Conservation (phyloP, 2,329 filamentous ascomycete species). For the Phaeosphaeriaceae sp. region DNA sequence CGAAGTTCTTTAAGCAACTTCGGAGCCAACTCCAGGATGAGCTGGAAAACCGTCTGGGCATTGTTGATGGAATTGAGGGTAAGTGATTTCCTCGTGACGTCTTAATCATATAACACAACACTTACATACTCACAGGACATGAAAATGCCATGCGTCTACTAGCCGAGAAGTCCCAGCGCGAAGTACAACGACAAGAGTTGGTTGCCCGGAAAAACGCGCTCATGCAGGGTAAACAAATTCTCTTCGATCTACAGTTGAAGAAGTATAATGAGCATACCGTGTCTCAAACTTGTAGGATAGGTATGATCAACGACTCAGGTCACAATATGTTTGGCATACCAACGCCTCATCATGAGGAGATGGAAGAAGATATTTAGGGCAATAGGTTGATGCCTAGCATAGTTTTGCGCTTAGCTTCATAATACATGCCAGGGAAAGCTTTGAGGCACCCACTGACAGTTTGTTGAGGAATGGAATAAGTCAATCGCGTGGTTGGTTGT, state of each 20-base stretch:
- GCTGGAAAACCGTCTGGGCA: slow-evolving; percentile 28
- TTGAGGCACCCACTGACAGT: too few species aligned
- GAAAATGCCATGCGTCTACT: slow-evolving; percentile 19
- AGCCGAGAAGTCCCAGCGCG: slow-evolving; percentile 16
- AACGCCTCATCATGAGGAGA: slow-evolving; percentile 7
- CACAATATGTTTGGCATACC: slow-evolving; percentile 1
- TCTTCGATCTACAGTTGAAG: slow-evolving; percentile 20
- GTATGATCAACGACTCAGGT: not conserved
- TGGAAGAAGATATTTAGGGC: slow-evolving; percentile 7
- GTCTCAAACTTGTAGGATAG: not conserved
- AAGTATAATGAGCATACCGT: slow-evolving; percentile 16
- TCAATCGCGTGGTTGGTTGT: too few species aligned
- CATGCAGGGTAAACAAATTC: slow-evolving; percentile 15
- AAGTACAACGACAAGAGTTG: slow-evolving; percentile 17
- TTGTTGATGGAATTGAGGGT: slow-evolving; percentile 29
- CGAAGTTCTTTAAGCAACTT: slow-evolving; percentile 41
- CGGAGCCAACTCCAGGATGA: slow-evolving; percentile 29
- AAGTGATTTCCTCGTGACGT: slow-evolving; percentile 4
- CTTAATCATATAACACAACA: not conserved
- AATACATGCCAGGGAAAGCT: too few species aligned
- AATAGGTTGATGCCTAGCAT: not conserved
- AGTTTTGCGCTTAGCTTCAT: too few species aligned
- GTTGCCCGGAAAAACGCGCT: slow-evolving; percentile 14
- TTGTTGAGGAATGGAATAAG: too few species aligned
- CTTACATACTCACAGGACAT: slow-evolving; percentile 11